Base-by-base conservation (phyloP, 2,329 filamentous ascomycete species). In the Erysiphe neolycopersici region DNA sequence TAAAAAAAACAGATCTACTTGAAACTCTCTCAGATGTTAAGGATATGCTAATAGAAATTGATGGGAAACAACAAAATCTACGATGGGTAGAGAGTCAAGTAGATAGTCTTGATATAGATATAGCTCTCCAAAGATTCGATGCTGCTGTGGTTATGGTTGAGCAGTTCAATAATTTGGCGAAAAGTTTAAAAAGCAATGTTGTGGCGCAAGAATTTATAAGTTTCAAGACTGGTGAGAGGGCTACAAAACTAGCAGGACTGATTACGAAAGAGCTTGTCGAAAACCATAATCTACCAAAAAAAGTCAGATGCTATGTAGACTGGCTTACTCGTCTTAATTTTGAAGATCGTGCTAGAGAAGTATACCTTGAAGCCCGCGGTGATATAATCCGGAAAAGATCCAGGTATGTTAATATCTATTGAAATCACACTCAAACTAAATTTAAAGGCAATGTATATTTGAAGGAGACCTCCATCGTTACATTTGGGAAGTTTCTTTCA, bases 1-100 rank as follows among this genome's bases (percentile, higher is more conserved):
- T 85, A 37, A 78, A 82, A 54, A 84, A 85, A 59, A 74, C 79
- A 0, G 80, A 87, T 46, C 63, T 89, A 2, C 67, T 92, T 13
- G 82, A 89, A 55, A 78, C 73, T 8, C 61, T 84, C 10, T 83
- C 82, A 1, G 73, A 76, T 48, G 74, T 79, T 52, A 83, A 83
- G 55, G 81, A 91, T 47, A 79, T 93, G 62, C 71, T 93, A 44
- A 85, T 98, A 51, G 89, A 98, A 53, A 82, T 93, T 13, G 89
- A 95, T 54, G 89, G 89, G 41, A 92, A 92, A 54, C 85, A 94
- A 59, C 83, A 95, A 57, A 94, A 89, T 56, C 68, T 98, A 40
- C 79, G 87, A 43, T 94, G 83, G 83, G 83, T 98, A 0, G 89
- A 98, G 58, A 74, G 76, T 43, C 83, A 95, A 60, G 80, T 98